Evolutionary conservation across 2,329 filamentous ascomycete genomes (phyloP).

Genomic region (Clonostachys chloroleuca): DNA sequence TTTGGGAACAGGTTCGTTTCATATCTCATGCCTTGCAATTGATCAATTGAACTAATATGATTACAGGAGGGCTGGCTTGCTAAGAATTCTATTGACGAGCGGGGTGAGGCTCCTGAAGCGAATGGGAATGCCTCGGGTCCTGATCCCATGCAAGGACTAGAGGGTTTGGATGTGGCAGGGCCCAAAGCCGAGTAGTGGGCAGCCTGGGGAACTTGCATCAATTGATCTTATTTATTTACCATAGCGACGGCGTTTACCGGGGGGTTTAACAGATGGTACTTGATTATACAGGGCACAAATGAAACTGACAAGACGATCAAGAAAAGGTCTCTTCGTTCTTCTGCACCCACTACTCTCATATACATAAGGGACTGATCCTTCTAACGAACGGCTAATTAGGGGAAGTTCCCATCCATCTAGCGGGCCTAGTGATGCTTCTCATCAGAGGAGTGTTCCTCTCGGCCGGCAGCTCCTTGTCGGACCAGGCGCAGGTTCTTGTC

Average conservation of each 20-base stretch:
- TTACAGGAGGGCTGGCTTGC: conserved; percentile 89
- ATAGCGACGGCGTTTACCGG: conserved; percentile 41
- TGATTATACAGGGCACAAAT: conserved; percentile 4
- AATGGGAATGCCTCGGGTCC: conserved; percentile 61
- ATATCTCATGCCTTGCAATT: background rate
- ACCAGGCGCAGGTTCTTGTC: conserved; percentile 91
- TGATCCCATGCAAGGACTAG: conserved; percentile 94
- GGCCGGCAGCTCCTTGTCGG: conserved; percentile 55
- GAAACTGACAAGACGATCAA: too few relatives aligned
- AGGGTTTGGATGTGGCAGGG: conserved; percentile 89
- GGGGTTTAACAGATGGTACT: conserved; percentile 9
- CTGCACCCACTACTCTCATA: conserved; percentile 6
- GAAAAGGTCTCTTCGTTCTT: background rate
- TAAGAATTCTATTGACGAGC: conserved; percentile 78
- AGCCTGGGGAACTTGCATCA: background rate
- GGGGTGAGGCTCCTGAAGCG: conserved; percentile 4
- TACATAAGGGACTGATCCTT: conserved; percentile 7
- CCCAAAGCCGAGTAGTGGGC: conserved; percentile 66
- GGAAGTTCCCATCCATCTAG: background rate
- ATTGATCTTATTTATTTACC: conserved; percentile 18
- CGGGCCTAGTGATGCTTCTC: conserved; percentile 16
- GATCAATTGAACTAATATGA: background rate
- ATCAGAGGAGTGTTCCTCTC: conserved; percentile 20
- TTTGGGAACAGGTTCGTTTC: conserved; percentile 87
- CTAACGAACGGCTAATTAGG: conserved; percentile 7